Conservation (phyloP, 768 basidiomycete species). For the Serendipita vermifera region DNA sequence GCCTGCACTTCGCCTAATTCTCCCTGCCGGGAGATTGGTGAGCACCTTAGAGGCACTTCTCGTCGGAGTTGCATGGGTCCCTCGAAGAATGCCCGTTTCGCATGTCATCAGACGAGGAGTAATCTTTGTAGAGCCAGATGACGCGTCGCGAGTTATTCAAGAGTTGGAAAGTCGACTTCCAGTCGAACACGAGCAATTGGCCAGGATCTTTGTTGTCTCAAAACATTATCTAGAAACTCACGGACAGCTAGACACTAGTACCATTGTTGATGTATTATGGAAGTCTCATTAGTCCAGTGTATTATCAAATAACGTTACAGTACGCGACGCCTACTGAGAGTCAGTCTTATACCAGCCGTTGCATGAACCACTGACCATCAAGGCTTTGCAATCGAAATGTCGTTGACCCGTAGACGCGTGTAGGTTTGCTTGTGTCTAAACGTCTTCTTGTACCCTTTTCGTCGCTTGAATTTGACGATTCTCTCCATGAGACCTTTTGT, state of each 20-base stretch:
- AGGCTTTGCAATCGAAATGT: conserved; percentile 41
- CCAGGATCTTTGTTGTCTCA: neutral
- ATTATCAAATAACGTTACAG: neutral
- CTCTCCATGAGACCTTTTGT: conserved; percentile 88
- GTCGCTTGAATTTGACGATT: conserved; percentile 91
- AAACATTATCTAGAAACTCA: conserved; percentile 3
- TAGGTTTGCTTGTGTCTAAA: conserved; percentile 89
- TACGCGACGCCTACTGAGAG: neutral
- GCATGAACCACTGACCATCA: neutral
- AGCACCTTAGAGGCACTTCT: neutral
- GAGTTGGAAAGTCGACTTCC: neutral
- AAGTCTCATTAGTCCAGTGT: conserved; percentile 1
- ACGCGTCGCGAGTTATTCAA: neutral
- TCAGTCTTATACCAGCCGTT: neutral
- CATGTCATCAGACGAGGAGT: neutral
- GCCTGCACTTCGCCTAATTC: neutral
- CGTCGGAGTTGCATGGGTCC: neutral
- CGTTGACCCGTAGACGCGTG: conserved; percentile 86
- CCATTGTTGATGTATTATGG: neutral
- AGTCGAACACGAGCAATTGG: neutral
- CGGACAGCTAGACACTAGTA: neutral
- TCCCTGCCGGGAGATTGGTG: neutral
- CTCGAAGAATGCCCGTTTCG: neutral
- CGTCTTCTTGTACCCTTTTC: conserved; percentile 95
- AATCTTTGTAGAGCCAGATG: neutral